These are phyloP conservation scores for Babesia ovata DNA, from an alignment of 169 alveolate genomes.

Conservation along the genomic window DNA sequence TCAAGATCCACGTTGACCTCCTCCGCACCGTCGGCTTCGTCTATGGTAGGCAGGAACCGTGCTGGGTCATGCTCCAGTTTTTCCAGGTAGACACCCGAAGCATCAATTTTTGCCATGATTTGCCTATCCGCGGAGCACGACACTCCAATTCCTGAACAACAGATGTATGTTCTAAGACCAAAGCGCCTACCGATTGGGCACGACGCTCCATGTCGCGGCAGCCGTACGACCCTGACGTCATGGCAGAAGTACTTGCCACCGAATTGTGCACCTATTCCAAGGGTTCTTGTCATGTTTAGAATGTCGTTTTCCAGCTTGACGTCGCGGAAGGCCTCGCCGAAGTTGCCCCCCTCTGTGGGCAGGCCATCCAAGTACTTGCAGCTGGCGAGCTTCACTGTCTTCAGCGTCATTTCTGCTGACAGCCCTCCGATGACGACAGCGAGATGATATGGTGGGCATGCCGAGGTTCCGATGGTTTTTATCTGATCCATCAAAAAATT, in stretches of 20 bases:
- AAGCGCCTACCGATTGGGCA: constrained; percentile 79
- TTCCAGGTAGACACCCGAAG: constrained; percentile 82
- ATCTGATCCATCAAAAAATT: constrained; percentile 79
- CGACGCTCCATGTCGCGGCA: constrained; percentile 90
- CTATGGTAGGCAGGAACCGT: constrained; percentile 66
- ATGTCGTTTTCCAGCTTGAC: constrained; percentile 73
- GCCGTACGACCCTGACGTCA: constrained; percentile 86
- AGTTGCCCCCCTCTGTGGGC: constrained; percentile 77
- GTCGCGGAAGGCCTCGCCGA: constrained; percentile 86
- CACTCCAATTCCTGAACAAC: constrained; percentile 82
- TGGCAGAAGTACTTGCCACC: constrained; percentile 90
- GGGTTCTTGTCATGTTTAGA: constrained; percentile 68
- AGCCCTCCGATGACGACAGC: constrained; percentile 87
- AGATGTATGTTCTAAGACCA: too few relatives aligned
- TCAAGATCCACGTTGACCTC: constrained; percentile 76
- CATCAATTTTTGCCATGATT: constrained; percentile 73
- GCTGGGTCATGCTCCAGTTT: constrained; percentile 87
- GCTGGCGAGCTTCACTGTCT: constrained; percentile 86
- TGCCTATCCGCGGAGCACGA: constrained; percentile 91
- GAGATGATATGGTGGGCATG: constrained; percentile 90
- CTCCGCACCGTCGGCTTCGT: constrained; percentile 18
- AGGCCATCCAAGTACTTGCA: constrained; percentile 82
- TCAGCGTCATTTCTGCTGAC: constrained; percentile 86
- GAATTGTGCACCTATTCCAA: constrained; percentile 91
- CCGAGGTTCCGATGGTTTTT: constrained; percentile 85